A percentile compares a stretch with the other conserved stretches of the same genome.
Conservation (phyloP, 768 basidiomycete genomes). For the Serendipita sp. region DNA sequence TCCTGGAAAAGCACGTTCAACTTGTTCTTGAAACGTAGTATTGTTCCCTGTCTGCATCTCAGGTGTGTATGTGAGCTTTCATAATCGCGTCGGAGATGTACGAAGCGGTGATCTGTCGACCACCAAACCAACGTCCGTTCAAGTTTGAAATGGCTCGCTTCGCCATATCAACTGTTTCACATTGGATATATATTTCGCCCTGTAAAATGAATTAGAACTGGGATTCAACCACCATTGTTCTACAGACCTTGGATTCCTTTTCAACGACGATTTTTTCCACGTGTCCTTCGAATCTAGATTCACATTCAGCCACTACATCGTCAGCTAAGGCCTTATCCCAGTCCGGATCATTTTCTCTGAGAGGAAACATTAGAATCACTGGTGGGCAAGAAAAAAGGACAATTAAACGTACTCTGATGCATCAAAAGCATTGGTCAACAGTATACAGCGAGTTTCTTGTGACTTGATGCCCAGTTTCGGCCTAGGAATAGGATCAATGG, state of each 20-base stretch:
- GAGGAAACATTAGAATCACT: background rate
- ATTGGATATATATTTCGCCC: constrained; percentile 98
- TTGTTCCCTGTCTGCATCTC: too few species aligned
- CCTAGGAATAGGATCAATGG: background rate
- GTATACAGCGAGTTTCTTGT: constrained; percentile 52
- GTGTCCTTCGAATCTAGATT: constrained; percentile 64
- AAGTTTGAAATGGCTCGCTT: constrained; percentile 76
- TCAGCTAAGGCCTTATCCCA: constrained; percentile 96
- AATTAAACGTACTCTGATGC: constrained; percentile 68
- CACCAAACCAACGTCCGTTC: constrained; percentile 95
- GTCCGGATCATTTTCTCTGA: constrained; percentile 83
- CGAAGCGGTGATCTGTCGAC: constrained; percentile 67
- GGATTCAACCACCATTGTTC: background rate
- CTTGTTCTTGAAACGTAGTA: too few species aligned
- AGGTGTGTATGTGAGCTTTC: constrained; percentile 44
- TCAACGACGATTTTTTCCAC: constrained; percentile 84
- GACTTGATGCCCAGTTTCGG: constrained; percentile 1
- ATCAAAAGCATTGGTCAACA: constrained; percentile 91
- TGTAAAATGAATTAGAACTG: constrained; percentile 18
- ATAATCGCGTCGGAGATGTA: constrained; percentile 91
- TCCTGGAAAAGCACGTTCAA: too few species aligned
- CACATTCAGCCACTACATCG: constrained; percentile 89
- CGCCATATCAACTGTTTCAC: constrained; percentile 60
- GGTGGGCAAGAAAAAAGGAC: constrained; percentile 7
- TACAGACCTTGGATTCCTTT: constrained; percentile 74